These are phyloP conservation scores for Thelephora terrestris DNA, from an alignment of 1,284 basidiomycete species.

Conservation along the genomic window DNA sequence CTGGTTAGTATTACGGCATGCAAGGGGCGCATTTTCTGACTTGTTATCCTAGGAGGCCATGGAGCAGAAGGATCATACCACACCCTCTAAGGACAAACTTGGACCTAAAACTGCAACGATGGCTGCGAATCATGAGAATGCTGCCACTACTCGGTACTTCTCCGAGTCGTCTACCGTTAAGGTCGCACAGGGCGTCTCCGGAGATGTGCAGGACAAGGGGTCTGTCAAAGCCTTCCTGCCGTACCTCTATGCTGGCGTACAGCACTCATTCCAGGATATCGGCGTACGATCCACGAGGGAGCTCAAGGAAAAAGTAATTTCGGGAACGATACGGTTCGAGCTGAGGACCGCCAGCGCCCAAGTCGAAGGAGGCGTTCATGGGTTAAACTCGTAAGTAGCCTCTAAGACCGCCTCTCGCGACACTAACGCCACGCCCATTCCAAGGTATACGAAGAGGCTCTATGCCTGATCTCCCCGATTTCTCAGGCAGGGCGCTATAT, in stretches of 20 bases:
- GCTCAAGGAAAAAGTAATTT: slow-evolving; percentile 53
- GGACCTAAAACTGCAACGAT: slow-evolving; percentile 34
- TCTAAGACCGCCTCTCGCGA: not conserved
- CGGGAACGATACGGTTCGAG: slow-evolving; percentile 81
- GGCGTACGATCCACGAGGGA: slow-evolving; percentile 64
- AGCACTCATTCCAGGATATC: slow-evolving; percentile 95
- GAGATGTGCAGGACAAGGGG: slow-evolving; percentile 97
- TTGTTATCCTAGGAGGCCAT: slow-evolving; percentile 62
- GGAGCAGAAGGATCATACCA: slow-evolving; percentile 67
- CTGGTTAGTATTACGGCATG: slow-evolving; percentile 30
- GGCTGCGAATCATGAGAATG: slow-evolving; percentile 70
- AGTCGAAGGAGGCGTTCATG: slow-evolving; percentile 93
- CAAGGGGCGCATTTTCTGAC: not conserved
- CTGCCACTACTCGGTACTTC: slow-evolving; percentile 95
- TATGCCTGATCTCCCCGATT: slow-evolving; percentile 26
- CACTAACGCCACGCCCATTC: slow-evolving; percentile 4
- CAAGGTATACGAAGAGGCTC: slow-evolving; percentile 49
- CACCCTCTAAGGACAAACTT: slow-evolving; percentile 30
- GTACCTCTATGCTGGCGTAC: slow-evolving; percentile 87
- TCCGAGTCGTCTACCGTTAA: slow-evolving; percentile 92
- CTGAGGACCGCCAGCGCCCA: slow-evolving; percentile 92
- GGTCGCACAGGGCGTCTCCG: slow-evolving; percentile 95
- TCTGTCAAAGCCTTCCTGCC: slow-evolving; percentile 86
- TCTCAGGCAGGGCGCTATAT: too few relatives aligned
- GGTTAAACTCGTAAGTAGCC: slow-evolving; percentile 69